Conservation (phyloP, 768 basidiomycete species). For the Galerina sulciceps region DNA sequence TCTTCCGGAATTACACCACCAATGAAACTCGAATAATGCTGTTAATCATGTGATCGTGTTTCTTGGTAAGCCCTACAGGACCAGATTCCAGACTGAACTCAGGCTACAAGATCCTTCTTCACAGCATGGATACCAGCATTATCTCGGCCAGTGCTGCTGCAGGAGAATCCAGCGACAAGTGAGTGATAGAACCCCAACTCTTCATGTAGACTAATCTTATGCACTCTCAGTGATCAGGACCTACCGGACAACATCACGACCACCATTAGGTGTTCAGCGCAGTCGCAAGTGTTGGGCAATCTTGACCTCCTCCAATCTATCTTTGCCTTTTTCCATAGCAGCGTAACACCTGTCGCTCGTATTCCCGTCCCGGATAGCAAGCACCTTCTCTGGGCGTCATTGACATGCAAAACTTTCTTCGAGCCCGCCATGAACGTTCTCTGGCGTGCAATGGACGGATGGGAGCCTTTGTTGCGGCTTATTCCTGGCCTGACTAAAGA, state of each 20-base stretch:
- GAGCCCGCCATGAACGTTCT: slow-evolving; percentile 5
- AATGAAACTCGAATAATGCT: neutral
- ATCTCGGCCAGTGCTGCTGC: too few relatives aligned
- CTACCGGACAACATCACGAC: neutral
- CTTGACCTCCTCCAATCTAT: neutral
- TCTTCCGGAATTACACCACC: too few relatives aligned
- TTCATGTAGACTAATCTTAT: too few relatives aligned
- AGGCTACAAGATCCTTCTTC: too few relatives aligned
- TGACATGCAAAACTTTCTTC: neutral
- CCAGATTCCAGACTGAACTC: too few relatives aligned
- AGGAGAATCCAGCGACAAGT: too few relatives aligned
- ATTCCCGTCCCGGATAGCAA: neutral
- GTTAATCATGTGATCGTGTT: neutral
- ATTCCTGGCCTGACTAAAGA: neutral
- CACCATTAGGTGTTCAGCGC: neutral
- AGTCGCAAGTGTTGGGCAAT: neutral
- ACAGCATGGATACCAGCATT: too few relatives aligned
- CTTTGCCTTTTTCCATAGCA: neutral
- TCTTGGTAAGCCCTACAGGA: neutral
- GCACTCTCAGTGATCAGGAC: too few relatives aligned
- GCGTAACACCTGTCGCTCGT: neutral
- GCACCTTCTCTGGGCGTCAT: neutral
- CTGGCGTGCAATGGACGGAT: neutral
- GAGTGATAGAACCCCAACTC: too few relatives aligned
- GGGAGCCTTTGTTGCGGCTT: neutral